A percentile compares a stretch with the other conserved stretches of the same genome.
phyloP scores from a whole-genome alignment of 2,329 filamentous ascomycete species.

The Curvularia spicifera region DNA sequence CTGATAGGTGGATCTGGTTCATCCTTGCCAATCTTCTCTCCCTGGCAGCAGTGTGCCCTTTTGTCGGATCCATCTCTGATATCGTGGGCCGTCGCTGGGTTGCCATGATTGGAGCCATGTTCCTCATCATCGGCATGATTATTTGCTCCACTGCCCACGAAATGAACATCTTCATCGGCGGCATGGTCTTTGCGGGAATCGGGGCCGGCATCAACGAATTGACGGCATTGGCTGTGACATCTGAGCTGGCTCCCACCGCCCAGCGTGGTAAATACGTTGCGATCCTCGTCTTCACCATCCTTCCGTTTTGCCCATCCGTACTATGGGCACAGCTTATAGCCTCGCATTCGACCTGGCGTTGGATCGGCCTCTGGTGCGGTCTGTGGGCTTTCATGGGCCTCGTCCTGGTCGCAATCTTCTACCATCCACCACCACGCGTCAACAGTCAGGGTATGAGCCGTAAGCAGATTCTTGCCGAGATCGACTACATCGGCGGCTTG shows the following conservation, averaged over 20 bases:
- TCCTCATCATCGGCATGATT: constrained; percentile 48
- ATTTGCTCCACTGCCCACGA: constrained; percentile 34
- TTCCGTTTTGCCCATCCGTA: constrained; percentile 67
- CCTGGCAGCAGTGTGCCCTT: constrained; percentile 63
- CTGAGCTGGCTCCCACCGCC: constrained; percentile 69
- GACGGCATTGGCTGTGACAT: constrained; percentile 70
- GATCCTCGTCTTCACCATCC: constrained; percentile 64
- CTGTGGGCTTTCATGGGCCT: constrained; percentile 61
- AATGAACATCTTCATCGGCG: constrained; percentile 37
- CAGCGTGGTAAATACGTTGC: constrained; percentile 69
- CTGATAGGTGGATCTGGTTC: constrained; percentile 65
- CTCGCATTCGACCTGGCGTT: constrained; percentile 58
- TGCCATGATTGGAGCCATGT: constrained; percentile 34
- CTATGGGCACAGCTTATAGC: constrained; percentile 66
- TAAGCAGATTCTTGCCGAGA: constrained; percentile 28
- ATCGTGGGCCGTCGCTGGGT: constrained; percentile 41
- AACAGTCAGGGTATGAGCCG: constrained; percentile 43
- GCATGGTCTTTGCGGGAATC: constrained; percentile 62
- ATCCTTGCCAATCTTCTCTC: constrained; percentile 59
- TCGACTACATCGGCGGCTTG: constrained; percentile 40
- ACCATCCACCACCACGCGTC: constrained; percentile 52
- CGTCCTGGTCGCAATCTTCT: constrained; percentile 55
- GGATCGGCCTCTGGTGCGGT: constrained; percentile 59
- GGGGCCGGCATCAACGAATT: constrained; percentile 72
- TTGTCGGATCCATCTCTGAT: constrained; percentile 61